Conservation (phyloP, 306 rosid genomes). For the Phaseolus lunatus region DNA sequence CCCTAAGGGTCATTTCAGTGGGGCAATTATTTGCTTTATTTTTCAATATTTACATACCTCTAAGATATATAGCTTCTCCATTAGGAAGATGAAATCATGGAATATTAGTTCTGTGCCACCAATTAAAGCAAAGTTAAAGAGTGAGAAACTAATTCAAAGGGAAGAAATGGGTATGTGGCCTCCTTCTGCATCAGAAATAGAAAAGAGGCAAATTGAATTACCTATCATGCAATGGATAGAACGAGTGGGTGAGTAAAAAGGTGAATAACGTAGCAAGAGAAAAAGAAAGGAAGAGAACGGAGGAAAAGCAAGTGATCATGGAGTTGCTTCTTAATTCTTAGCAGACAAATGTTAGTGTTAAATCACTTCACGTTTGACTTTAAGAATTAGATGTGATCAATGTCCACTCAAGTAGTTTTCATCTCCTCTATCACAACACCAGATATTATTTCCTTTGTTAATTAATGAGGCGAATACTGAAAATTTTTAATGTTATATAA, state of each 20-base stretch:
- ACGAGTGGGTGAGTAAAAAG: neutral
- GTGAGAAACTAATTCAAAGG: neutral
- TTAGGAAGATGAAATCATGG: slow-evolving; percentile 34
- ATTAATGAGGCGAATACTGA: neutral
- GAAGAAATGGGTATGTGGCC: slow-evolving; percentile 27
- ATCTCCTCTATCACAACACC: neutral
- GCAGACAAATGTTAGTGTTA: slow-evolving; percentile 16
- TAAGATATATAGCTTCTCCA: slow-evolving; percentile 20
- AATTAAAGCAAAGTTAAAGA: slow-evolving; percentile 42
- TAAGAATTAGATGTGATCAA: neutral
- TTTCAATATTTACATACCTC: slow-evolving; percentile 22
- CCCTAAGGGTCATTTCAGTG: slow-evolving; percentile 14
- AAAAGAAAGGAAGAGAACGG: slow-evolving; percentile 1
- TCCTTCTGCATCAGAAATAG: slow-evolving; percentile 27
- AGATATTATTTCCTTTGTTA: neutral
- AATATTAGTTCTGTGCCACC: slow-evolving; percentile 34
- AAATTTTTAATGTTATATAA: neutral
- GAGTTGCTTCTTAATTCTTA: neutral
- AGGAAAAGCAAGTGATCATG: neutral
- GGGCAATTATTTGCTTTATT: slow-evolving; percentile 41
- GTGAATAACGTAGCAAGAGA: neutral
- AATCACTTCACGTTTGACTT: slow-evolving; percentile 41
- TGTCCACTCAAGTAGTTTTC: slow-evolving; percentile 14
- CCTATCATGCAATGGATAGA: neutral
- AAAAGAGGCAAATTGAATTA: neutral